These are phyloP conservation scores for Coemansia sp. DNA, from an alignment of 192 early-diverging fungal genomes.

Conservation along the genomic window DNA sequence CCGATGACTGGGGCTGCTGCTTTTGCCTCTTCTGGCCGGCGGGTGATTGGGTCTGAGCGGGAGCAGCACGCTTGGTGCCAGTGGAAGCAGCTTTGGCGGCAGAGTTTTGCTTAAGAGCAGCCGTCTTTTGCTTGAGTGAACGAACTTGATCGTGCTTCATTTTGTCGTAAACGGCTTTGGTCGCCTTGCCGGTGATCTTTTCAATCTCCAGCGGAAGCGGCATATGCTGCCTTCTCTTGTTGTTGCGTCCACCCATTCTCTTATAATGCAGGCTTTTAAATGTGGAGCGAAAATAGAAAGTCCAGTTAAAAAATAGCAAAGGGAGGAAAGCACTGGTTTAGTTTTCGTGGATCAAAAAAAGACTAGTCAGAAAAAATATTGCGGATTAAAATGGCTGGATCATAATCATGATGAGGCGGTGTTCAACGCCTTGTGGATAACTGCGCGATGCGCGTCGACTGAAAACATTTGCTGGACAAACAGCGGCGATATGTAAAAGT, in stretches of 20 bases:
- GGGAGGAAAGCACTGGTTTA: not conserved
- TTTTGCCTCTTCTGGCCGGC: not conserved
- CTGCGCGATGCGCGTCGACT: conserved; percentile 14
- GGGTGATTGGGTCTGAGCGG: not conserved
- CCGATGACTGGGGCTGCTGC: not conserved
- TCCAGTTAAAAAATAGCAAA: not conserved
- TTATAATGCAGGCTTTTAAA: not conserved
- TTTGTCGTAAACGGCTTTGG: conserved; percentile 30
- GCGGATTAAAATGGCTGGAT: no score
- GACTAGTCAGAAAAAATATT: not conserved
- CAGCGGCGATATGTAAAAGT: conserved; percentile 54
- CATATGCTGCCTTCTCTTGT: conserved; percentile 44
- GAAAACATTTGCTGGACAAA: conserved; percentile 50
- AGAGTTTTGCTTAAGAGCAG: conserved; percentile 4
- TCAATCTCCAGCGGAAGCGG: conserved; percentile 45
- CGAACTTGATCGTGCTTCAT: conserved; percentile 28
- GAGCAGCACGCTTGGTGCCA: not conserved
- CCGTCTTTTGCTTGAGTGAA: conserved; percentile 25
- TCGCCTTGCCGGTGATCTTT: conserved; percentile 41
- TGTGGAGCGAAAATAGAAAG: not conserved
- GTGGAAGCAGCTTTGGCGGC: no score
- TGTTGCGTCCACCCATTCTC: conserved; percentile 48
- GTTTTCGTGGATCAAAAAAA: not conserved
- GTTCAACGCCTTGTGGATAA: conserved; percentile 38
- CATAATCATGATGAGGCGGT: not conserved